phyloP scores from a whole-genome alignment of 148 eudicot genomes.

The Nyssa sinensis region DNA sequence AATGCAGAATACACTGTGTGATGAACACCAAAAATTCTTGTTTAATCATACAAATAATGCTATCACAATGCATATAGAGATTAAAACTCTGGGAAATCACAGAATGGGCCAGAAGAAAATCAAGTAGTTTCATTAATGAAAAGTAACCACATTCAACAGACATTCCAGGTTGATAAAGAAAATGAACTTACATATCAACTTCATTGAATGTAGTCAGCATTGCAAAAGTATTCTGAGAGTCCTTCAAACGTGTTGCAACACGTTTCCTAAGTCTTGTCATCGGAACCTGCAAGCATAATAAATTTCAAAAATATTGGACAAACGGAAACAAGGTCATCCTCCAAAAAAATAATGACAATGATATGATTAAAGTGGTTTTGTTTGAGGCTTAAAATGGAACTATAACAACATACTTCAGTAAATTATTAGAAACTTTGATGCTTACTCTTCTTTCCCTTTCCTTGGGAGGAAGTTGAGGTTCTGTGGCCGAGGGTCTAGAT shows the following conservation, averaged over 20 bases:
- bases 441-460: constrained; percentile 80
- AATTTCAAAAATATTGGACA: neutral
- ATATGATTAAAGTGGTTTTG: too few relatives aligned
- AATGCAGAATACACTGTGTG: neutral
- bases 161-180: neutral
- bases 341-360: too few relatives aligned
- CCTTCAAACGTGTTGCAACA: constrained; percentile 74
- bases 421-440: neutral
- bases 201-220: constrained; percentile 73
- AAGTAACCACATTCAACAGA: neutral
- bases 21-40: neutral
- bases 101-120: neutral
- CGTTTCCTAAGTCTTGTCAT: constrained; percentile 84
- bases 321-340: neutral
- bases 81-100: neutral
- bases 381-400: too few relatives aligned
- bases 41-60: neutral
- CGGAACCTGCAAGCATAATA: constrained; percentile 48
- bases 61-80: neutral
- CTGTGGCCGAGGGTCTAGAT: constrained; percentile 54
- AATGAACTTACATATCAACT: constrained; percentile 61
- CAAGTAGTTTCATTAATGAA: neutral
- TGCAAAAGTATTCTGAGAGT: constrained; percentile 82
- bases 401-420: too few relatives aligned
- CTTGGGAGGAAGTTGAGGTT: constrained; percentile 79